Evolutionary conservation across 106 monocot species (phyloP).

Genomic region (Xerophyta viscosa): DNA sequence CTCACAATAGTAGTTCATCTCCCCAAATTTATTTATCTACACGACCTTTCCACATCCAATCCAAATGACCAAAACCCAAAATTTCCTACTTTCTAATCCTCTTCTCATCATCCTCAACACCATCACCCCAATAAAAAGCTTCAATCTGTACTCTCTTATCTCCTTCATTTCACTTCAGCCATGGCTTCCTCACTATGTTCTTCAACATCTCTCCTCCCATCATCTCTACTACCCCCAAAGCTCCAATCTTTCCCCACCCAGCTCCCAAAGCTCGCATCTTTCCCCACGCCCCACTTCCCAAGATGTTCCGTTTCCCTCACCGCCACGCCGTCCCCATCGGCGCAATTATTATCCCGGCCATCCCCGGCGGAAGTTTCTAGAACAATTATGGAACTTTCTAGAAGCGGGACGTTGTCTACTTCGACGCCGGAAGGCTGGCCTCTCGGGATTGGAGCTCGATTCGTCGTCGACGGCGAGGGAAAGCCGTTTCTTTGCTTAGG

Average conservation of each 20-base stretch:
- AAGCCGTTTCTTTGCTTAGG: constrained; percentile 64
- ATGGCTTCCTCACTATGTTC: background rate
- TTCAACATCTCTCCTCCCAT: background rate
- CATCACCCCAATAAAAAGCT: no score
- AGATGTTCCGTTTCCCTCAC: constrained; percentile 26
- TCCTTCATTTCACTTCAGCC: no score
- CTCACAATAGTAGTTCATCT: no score
- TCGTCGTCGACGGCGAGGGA: constrained; percentile 67
- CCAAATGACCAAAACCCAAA: no score
- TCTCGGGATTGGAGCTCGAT: constrained; percentile 70
- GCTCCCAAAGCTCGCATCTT: background rate
- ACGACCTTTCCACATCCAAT: no score
- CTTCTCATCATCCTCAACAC: no score
- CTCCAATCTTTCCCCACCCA: background rate
- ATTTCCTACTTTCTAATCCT: no score
- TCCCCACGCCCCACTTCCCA: background rate
- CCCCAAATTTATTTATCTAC: no score
- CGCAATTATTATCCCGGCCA: constrained; percentile 11
- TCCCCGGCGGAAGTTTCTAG: constrained; percentile 80
- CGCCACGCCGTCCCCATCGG: background rate
- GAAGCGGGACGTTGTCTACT: constrained; percentile 69
- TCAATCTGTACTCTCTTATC: no score
- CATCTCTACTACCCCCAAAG: background rate
- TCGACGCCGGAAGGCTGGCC: constrained; percentile 53
- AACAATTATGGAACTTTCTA: constrained; percentile 77